These are phyloP conservation scores for Teunomyces lycoperdinae DNA, from an alignment of 805 yeast species.

Conservation along the genomic window DNA sequence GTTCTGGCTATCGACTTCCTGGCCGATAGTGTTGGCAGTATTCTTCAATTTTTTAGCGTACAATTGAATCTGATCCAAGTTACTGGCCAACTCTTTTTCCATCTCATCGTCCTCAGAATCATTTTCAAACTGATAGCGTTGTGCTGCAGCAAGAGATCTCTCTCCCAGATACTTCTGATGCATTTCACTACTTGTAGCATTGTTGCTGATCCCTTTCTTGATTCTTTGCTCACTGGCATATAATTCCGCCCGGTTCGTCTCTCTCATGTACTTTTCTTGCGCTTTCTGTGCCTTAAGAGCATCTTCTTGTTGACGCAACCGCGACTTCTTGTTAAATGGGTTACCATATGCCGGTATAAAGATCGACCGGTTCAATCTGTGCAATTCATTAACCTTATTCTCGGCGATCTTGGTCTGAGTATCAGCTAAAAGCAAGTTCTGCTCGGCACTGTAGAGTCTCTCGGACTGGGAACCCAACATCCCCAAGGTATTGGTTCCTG, in stretches of 20 bases:
- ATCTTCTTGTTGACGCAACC: slow-evolving; percentile 72
- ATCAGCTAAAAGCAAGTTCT: slow-evolving; percentile 69
- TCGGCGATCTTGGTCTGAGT: slow-evolving; percentile 82
- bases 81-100: slow-evolving; percentile 83
- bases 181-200: slow-evolving; percentile 35
- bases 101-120: slow-evolving; percentile 92
- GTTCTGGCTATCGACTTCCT: slow-evolving; percentile 80
- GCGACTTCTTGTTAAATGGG: slow-evolving; percentile 82
- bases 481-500: slow-evolving; percentile 71
- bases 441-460: slow-evolving; percentile 75
- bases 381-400: slow-evolving; percentile 75
- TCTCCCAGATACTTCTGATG: slow-evolving; percentile 52
- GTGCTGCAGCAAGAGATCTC: slow-evolving; percentile 53
- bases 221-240: slow-evolving; percentile 68
- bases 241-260: slow-evolving; percentile 56
- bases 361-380: slow-evolving; percentile 74
- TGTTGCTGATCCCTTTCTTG: slow-evolving; percentile 53
- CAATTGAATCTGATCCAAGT: slow-evolving; percentile 72
- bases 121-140: slow-evolving; percentile 76
- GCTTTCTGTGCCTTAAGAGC: slow-evolving; percentile 59
- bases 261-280: slow-evolving; percentile 60
- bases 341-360: slow-evolving; percentile 76
- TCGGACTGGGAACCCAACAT: slow-evolving; percentile 94
- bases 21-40: slow-evolving; percentile 69
- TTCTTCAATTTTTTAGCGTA: slow-evolving; percentile 68